Base-by-base conservation (phyloP, 1,139 yeast species). In the Zygosaccharomyces pseudobailii region DNA sequence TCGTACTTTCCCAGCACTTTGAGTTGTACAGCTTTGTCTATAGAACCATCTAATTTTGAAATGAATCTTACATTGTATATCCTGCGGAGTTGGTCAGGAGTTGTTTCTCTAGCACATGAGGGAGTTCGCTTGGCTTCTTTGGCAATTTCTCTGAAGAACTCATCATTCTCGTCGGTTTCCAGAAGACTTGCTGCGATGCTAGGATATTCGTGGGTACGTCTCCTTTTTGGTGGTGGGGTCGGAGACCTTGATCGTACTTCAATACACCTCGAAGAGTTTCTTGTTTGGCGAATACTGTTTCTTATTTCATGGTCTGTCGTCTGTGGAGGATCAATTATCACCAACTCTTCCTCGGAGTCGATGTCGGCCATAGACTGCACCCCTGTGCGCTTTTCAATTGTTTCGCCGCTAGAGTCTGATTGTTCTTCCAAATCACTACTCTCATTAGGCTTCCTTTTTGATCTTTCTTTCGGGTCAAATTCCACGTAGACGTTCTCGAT, bases 11-110 rank as follows among this genome's bases (percentile, higher is more conserved):
- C 69, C 9, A 56, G 45, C 1, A 61, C 66, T 44, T 59, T 62
- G 3, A 62, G 58, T 42, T 58, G 57, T 7, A 65, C 58, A 13
- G 52, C 52, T 40, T 55, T 59, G 34, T 57, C 55, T 8, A 45
- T 33, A 4, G 61, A 51, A 5, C 66, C 68, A 22, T 58, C 59
- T n/a, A 65, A 34, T 44, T 57, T 54, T 3, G 68, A 65, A 1
- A 52, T 22, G 47, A 63, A 60, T 19, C 48, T 50, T 10, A 63
- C 53, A 33, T 56, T 59, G 50, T 57, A 64, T 8, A 59, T 44
- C 28, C 61, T 52, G 20, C 51, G 50, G 6, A 52, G 50, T 25
- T 40, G 33, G 3, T 50, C 49, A 22, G 44, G 43, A 8, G 47
- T 43, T 2, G 35, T 31, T 36, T 36, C 38, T 30, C 33, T 50